Evolutionary conservation across 495 filamentous ascomycete species (phyloP), one percentile per base, ranked within the genome.

Genomic region (Halenospora varia): DNA sequence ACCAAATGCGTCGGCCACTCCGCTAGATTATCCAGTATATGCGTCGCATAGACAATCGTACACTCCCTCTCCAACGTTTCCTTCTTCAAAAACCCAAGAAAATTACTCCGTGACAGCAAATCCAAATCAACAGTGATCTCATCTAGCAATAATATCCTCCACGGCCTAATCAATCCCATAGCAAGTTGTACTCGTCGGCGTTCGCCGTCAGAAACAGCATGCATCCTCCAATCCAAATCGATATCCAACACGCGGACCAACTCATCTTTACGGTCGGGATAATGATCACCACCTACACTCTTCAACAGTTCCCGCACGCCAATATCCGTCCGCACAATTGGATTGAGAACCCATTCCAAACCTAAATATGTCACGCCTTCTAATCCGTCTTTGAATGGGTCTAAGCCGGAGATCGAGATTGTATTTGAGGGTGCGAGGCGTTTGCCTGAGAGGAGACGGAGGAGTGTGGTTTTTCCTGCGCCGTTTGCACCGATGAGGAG

Each of bases 71-170:
- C 73, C 74, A 92, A 87, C 0, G 94, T 97, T 80, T 99, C 94
- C 19, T 77, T 77, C 68, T 90, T 89, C 66, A 99, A 67, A 68
- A 91, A 99, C 2, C 75, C 71, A n/a, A 99, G 75, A 69, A 99
- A 99, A 63, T 91, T 86, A 57, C 81, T 81, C 11, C 94, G 78
- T 25, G 82, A 88, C 57, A 97, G 78, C 24, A 99, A 77, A 64
- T 99, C 94, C 58, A 99, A 69, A 70, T 99, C 94, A 3, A 99
- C 95, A 1, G 94, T 99, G 62, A 99, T 94, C 74, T 99, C 94
- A 67, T 99, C 94, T 15, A 99, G 79, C 62, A 99, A 74, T 41
- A 99, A 72, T 3, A 97, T 85, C 24, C 79, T 81, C 94, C 94
- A 99, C 6, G 94, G 94, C n/a, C 92, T 78, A 17, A 99, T 74